Evolutionary conservation across 805 yeast genomes (phyloP), one percentile per base, ranked within the genome.

Genomic region (Ogataea minuta): DNA sequence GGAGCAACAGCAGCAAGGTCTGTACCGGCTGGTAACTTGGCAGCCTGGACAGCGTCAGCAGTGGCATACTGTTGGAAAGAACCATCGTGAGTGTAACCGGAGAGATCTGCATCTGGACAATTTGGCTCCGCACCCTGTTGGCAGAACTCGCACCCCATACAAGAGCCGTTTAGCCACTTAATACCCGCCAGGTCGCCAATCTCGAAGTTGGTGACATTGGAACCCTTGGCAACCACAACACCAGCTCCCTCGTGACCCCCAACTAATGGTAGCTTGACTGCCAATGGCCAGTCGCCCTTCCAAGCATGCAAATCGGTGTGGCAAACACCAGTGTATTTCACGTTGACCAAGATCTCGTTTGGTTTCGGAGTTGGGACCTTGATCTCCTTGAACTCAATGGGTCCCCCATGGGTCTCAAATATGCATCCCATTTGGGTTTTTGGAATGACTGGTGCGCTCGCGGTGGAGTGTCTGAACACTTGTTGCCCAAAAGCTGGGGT

Each of bases 241-340:
- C 90, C 90, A 31, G 87, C 87, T 66, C 89, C 90, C 65, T 83
- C 90, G 68, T 83, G 90, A 52, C 90, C 90, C 45, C 88, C 89
- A 34, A 82, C 85, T 52, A 81, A 67, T 27, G 88, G 88, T 44
- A 79, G 70, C 60, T 78, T 79, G 52, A 80, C 74, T 47, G 67
- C 73, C 64, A 80, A 68, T 39, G 90, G 89, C 90, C 91, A 84
- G 70, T 86, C 95, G 55, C 91, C 93, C 63, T 82, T 75, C 86
- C 88, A 83, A 44, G 89, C 91, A 71, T 85, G 95, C 64, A 85
- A 74, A 61, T 85, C 95, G 28, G 93, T 84, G 74, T 86, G 95
- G 66, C 95, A 85, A 43, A 85, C 91, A 64, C 95, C 95, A 24
- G 91, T 77, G 75, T 78, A 85, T 67, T 77, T 76, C 66, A 86